These are phyloP conservation scores for Penicillium turbatum DNA, from an alignment of 495 filamentous ascomycete genomes.

Conservation along the genomic window DNA sequence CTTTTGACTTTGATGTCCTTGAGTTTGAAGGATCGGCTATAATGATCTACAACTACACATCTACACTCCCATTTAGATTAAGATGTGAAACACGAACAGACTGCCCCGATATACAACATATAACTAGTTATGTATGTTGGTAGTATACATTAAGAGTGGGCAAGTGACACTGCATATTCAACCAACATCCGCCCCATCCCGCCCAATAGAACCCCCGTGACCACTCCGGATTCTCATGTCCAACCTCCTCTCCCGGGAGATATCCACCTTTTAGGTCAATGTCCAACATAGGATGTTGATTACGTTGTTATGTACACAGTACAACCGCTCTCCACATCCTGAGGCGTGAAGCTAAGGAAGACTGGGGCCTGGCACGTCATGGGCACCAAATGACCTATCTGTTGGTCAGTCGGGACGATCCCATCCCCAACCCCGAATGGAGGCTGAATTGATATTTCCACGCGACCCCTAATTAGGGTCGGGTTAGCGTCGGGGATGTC, in stretches of 20 bases:
- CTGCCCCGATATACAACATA: too few species aligned
- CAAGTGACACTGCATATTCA: neutral
- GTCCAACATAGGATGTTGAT: too few species aligned
- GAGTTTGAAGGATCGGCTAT: neutral
- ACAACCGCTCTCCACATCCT: too few species aligned
- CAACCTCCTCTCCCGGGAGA: too few species aligned
- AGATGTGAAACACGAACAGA: neutral
- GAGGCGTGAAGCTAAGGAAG: too few species aligned
- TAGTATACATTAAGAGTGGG: neutral
- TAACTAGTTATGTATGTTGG: too few species aligned
- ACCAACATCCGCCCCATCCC: too few species aligned
- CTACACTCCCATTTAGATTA: neutral
- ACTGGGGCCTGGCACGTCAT: neutral
- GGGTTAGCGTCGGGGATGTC: neutral
- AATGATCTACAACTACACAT: neutral
- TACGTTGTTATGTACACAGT: too few species aligned
- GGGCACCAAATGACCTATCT: neutral
- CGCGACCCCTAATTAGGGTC: neutral
- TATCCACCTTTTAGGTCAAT: too few species aligned
- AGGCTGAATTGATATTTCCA: constrained; percentile 1
- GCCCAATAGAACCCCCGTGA: too few species aligned
- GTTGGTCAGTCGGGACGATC: neutral
- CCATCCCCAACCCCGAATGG: neutral
- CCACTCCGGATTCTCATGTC: too few species aligned
- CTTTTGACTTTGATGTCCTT: neutral